Base-by-base conservation (phyloP, 208 protist species). In the Angomonas ambiguus region DNA sequence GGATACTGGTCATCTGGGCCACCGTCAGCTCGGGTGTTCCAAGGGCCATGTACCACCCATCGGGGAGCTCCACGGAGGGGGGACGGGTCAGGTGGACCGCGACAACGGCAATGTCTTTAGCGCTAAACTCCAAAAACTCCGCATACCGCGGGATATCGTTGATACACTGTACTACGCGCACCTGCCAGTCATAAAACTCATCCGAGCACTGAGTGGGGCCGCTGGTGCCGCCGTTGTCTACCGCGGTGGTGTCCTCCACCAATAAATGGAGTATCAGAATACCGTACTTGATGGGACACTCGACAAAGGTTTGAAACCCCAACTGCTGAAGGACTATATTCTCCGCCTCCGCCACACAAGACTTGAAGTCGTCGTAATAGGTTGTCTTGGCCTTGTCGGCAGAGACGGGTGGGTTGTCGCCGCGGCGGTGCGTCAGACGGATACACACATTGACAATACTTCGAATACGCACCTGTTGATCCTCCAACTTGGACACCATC, bases 281-380 rank as follows among this genome's bases (percentile, higher is more conserved):
- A 25, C 72, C 71, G 65, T 93, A 92, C 71, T 90, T 95, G 68
- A 87, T 84, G 11, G 90, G 87, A 6, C 58, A 77, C 34, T 93
- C 83, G 5, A 95, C 85, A 62, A 88, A 88, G 32, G 83, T 91
- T 34, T 93, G 87, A 60, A 95, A 95, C 10, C 90, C 90, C 13
- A 93, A 74, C 34, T 84, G 68, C 30, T 91, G 82, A 48, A 93
- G 53, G 4, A 95, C 67, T 0, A 89, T 48, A 34, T 87, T 80
- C 65, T 95, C 86, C 24, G 90, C 87, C 32, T 86, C 73, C 2
- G 86, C 57, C 1, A 95, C 82, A 48, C 75, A 86, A 30, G 71
- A 20, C 64, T 92, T 88, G 62, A 85, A 92, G 65, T 88, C 78
- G 20, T 89, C 80, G 65, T 89, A 88, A 22, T 62, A 42, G 38